phyloP scores from a whole-genome alignment of 208 protist genomes.

The Tritrichomonas musculus region DNA sequence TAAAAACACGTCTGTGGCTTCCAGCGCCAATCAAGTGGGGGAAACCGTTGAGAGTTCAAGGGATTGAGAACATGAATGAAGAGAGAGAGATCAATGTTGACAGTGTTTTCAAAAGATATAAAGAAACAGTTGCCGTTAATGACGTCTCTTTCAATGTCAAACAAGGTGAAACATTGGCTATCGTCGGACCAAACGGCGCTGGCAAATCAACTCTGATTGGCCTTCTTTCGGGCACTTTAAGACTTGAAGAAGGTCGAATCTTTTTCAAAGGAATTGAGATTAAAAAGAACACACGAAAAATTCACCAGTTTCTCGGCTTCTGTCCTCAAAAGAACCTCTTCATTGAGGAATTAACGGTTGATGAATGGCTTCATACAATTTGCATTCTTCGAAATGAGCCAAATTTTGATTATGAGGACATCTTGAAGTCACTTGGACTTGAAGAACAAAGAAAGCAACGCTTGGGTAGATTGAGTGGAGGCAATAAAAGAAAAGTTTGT shows the following conservation, averaged over 20 bases:
- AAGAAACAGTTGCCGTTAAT: not conserved
- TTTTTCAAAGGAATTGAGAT: not conserved
- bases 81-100: too few relatives aligned
- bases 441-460: not conserved
- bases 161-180: not conserved
- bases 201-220: not conserved
- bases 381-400: too few relatives aligned
- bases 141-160: not conserved
- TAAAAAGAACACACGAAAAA: not conserved
- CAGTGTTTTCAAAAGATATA: too few relatives aligned
- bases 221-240: not conserved
- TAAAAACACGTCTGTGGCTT: too few relatives aligned
- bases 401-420: too few relatives aligned
- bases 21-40: too few relatives aligned
- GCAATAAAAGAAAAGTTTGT: not conserved
- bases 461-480: not conserved
- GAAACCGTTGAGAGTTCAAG: too few relatives aligned
- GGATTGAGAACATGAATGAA: too few relatives aligned
- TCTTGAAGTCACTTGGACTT: not conserved
- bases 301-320: not conserved
- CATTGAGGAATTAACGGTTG: not conserved
- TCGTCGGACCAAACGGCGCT: conserved; percentile 2
- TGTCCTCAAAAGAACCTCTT: not conserved
- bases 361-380: not conserved
- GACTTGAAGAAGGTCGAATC: not conserved